Conservation (phyloP, 208 protist genomes). For the Crithidia thermophila region DNA sequence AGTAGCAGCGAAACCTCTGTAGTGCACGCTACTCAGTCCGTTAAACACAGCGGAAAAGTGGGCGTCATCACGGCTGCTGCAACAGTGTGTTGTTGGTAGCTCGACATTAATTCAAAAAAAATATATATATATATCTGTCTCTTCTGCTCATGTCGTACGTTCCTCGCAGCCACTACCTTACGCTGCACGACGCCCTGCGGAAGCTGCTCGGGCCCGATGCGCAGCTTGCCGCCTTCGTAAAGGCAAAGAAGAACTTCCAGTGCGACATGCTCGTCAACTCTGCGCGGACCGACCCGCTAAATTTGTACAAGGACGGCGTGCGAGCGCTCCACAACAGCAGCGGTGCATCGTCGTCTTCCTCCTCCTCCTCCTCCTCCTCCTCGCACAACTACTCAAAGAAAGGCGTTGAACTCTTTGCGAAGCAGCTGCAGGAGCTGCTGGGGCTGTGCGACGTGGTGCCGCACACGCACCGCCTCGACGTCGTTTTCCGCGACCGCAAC, state of each 20-base stretch:
- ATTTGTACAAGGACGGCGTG: not conserved
- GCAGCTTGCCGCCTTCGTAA: slow-evolving; percentile 80
- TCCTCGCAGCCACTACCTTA: slow-evolving; percentile 75
- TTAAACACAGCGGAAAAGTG: no score
- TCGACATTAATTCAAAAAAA: no score
- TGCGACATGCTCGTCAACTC: slow-evolving; percentile 89
- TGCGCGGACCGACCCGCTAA: slow-evolving; percentile 49
- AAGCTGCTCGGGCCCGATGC: slow-evolving; percentile 48
- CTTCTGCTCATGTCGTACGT: slow-evolving; percentile 26
- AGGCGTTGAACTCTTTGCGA: slow-evolving; percentile 47
- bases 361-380: not conserved
- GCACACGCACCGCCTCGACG: slow-evolving; percentile 58
- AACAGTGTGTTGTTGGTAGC: no score
- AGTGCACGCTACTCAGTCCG: no score
- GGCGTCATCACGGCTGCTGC: no score
- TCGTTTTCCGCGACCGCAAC: slow-evolving; percentile 69
- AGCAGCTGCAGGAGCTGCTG: slow-evolving; percentile 58
- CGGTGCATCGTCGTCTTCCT: not conserved
- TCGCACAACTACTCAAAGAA: slow-evolving; percentile 5
- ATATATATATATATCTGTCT: no score
- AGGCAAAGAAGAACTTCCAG: slow-evolving; percentile 64
- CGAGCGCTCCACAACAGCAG: not conserved
- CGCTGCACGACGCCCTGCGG: slow-evolving; percentile 78
- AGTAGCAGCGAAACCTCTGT: no score
- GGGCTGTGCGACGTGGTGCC: slow-evolving; percentile 60